Evolutionary conservation across 768 basidiomycete genomes (phyloP), one percentile per base, ranked within the genome.

Genomic region (Kwoniella sp.): DNA sequence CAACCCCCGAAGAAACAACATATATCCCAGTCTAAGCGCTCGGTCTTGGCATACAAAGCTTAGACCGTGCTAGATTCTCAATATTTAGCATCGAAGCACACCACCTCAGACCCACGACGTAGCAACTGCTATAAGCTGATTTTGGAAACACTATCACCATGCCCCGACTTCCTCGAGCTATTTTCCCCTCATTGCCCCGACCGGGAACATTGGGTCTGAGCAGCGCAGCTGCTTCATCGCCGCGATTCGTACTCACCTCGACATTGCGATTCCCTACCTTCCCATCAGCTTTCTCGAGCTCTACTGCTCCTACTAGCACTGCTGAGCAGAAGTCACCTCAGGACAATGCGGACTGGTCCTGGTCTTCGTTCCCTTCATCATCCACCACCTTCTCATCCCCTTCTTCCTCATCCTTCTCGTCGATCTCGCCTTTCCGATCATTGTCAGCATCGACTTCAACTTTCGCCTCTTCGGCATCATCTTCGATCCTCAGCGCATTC

Each of bases 111-210:
- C 7, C 34, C 13, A 7, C 34, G 13, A 37, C 13, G 5, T 37
- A 13, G 13, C 13, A 37, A 13, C 34, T n/a, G 34, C 13, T 13
- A 37, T 37, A 37, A 7, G 13, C 34, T 37, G 13, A 28, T 29
- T 52, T 50, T 31, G 47, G 41, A 58, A 28, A 51, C 30, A 20
- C 45, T 23, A 54, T 54, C 56, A 64, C 52, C 22, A 67, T 70
- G 65, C 61, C 68, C 26, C 65, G 68, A 55, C 26, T 73, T 2
- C 48, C 63, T 45, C 48, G 57, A 54, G 55, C 62, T 20, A 45
- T 55, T 11, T 59, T 65, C 38, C 63, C 54, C 0, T 25, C 52
- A 30, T 51, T 65, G 25, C 65, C 58, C 37, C 61, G 8, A 41
- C 53, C 25, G n/a, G 28, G 58, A 30, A 50, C 41, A 23, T 51